Conservation (phyloP, 116 monocot genomes). For the Cymodocea nodosa region DNA sequence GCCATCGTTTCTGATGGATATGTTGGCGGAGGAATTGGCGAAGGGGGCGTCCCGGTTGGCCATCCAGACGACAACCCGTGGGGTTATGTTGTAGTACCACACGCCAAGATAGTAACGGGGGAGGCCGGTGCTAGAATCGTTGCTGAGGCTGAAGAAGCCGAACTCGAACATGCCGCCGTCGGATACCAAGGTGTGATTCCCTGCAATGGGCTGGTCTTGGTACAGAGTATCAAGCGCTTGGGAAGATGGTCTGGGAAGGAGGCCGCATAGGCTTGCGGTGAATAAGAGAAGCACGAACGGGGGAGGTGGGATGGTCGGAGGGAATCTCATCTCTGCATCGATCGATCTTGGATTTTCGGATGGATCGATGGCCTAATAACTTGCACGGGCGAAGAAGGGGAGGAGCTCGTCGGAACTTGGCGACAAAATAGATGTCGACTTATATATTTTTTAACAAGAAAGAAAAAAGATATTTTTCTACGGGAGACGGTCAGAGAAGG, state of each 20-base stretch:
- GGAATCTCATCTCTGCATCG: too few relatives aligned
- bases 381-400: too few relatives aligned
- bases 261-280: background rate
- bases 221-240: background rate
- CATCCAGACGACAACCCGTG: conserved; percentile 9
- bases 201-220: background rate
- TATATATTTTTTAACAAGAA: too few relatives aligned
- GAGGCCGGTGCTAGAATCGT: background rate
- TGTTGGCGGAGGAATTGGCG: background rate
- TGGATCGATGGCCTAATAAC: too few relatives aligned
- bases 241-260: background rate
- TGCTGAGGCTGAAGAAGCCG: conserved; percentile 4
- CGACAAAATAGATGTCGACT: too few relatives aligned
- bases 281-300: background rate
- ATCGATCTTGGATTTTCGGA: too few relatives aligned
- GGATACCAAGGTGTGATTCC: conserved; percentile 9
- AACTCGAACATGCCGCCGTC: conserved; percentile 4
- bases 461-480: too few relatives aligned
- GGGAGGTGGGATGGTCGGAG: background rate
- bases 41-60: conserved; percentile 10
- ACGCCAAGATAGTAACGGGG: conserved; percentile 11
- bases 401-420: too few relatives aligned
- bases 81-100: conserved; percentile 13
- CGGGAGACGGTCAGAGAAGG: too few relatives aligned
- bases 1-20: background rate